Evolutionary conservation across 352 stramenopile species (phyloP).

Genomic region (Pythium periplocum): DNA sequence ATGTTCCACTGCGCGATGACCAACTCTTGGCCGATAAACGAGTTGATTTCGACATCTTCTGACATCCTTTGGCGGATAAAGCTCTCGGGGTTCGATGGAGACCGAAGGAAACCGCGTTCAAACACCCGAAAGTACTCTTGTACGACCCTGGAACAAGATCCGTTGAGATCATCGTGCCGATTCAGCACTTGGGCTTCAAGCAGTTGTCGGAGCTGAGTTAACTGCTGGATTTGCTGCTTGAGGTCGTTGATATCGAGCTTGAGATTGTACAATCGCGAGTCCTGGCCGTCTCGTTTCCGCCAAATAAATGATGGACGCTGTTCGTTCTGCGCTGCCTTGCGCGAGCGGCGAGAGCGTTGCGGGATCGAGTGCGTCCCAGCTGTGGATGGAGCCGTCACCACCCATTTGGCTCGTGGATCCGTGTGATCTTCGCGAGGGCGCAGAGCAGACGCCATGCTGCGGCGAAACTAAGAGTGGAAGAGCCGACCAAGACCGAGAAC

Average conservation of each 20-base stretch:
- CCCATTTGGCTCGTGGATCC: too few species aligned
- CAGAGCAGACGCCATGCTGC: too few species aligned
- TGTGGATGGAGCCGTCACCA: too few species aligned
- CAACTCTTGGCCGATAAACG: neutral
- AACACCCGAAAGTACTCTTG: constrained; percentile 10
- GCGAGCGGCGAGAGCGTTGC: too few species aligned
- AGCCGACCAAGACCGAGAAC: too few species aligned
- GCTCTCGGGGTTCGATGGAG: neutral
- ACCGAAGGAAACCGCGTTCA: neutral
- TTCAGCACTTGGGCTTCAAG: neutral
- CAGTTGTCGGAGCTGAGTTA: constrained; percentile 1
- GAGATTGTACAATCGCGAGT: constrained; percentile 14
- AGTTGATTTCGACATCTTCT: constrained; percentile 5
- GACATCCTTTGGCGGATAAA: neutral
- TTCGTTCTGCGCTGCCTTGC: neutral
- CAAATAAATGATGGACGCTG: constrained; percentile 1
- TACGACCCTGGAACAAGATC: neutral
- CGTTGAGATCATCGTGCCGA: constrained; percentile 4
- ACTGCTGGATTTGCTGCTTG: constrained; percentile 9
- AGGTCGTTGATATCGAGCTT: constrained; percentile 11
- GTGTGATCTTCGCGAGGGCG: too few species aligned
- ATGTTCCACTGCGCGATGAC: constrained; percentile 4
- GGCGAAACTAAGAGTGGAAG: too few species aligned
- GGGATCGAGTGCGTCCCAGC: too few species aligned
- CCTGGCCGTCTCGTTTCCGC: constrained; percentile 8